phyloP scores from a whole-genome alignment of 805 yeast genomes.

The Candida schatavii region DNA sequence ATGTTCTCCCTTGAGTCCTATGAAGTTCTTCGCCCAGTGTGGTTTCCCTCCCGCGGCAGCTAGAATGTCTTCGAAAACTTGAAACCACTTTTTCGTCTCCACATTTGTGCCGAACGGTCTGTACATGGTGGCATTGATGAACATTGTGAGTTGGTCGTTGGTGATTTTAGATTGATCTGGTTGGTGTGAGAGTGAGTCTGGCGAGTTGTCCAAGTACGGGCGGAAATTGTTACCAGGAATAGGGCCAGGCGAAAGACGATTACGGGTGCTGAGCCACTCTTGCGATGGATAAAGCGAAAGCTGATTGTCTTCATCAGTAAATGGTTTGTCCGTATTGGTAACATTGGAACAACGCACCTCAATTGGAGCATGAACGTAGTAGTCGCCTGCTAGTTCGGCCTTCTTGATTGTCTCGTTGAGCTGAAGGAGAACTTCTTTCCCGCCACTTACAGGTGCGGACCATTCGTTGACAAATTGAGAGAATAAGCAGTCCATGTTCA shows the following conservation, averaged over 20 bases:
- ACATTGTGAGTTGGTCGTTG: conserved; percentile 77
- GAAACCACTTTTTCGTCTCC: conserved; percentile 77
- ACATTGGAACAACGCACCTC: conserved; percentile 94
- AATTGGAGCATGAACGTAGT: conserved; percentile 90
- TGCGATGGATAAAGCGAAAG: conserved; percentile 40
- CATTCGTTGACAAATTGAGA: conserved; percentile 95
- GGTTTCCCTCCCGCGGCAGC: conserved; percentile 86
- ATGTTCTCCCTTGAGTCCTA: conserved; percentile 51
- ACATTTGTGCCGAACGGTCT: conserved; percentile 84
- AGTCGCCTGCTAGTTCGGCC: conserved; percentile 61
- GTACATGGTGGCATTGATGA: conserved; percentile 92
- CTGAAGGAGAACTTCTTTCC: conserved; percentile 66
- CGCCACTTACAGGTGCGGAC: conserved; percentile 86
- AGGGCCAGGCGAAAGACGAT: conserved; percentile 64
- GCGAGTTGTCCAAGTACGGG: conserved; percentile 81
- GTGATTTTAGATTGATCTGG: conserved; percentile 49
- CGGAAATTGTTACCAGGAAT: conserved; percentile 79
- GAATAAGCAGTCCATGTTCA: conserved; percentile 93
- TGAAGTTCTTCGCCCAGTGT: conserved; percentile 97
- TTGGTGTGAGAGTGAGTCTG: conserved; percentile 53
- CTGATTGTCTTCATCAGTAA: conserved; percentile 23
- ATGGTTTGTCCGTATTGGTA: conserved; percentile 45
- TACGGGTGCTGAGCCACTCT: conserved; percentile 52
- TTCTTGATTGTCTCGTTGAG: conserved; percentile 57
- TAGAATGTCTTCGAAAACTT: conserved; percentile 75